Evolutionary conservation across 2,329 filamentous ascomycete genomes (phyloP).

Genomic region (Pseudogymnoascus sp.): DNA sequence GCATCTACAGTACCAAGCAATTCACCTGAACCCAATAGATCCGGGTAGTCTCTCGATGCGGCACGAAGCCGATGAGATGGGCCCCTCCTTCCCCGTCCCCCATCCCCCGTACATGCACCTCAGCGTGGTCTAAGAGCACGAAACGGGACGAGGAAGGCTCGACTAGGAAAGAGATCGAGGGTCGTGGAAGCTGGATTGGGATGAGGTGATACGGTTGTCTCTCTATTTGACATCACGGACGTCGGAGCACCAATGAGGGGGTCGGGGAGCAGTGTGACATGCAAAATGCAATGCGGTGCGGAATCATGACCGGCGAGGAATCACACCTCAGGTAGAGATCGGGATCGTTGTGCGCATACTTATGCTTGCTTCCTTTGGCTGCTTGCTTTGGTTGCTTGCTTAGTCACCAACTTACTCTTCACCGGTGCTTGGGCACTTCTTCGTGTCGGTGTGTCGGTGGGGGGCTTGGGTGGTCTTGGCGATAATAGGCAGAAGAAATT

Average conservation of each 20-base stretch:
- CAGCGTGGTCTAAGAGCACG: not conserved
- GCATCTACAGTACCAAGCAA: too few relatives aligned
- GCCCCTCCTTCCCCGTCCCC: not conserved
- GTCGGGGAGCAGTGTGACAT: not conserved
- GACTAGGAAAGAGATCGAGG: not conserved
- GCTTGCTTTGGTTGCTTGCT: not conserved
- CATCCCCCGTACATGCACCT: not conserved
- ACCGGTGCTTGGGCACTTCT: not conserved
- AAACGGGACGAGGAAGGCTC: not conserved
- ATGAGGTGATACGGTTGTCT: not conserved
- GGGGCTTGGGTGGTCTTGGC: not conserved
- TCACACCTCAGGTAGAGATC: not conserved
- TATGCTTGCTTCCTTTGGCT: not conserved
- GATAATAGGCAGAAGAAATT: not conserved
- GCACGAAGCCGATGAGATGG: not conserved
- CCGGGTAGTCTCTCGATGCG: not conserved
- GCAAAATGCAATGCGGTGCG: not conserved
- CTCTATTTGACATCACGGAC: not conserved
- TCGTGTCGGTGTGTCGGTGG: not conserved
- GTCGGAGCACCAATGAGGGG: not conserved
- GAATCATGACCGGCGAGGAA: not conserved
- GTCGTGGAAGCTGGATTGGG: not conserved
- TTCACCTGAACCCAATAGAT: not conserved
- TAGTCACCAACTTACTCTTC: not conserved
- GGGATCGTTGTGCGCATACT: not conserved